Percentiles rank a stretch among this genome's conserved stretches.
Conservation (phyloP, 1,284 basidiomycete genomes). For the Marasmius sp. region DNA sequence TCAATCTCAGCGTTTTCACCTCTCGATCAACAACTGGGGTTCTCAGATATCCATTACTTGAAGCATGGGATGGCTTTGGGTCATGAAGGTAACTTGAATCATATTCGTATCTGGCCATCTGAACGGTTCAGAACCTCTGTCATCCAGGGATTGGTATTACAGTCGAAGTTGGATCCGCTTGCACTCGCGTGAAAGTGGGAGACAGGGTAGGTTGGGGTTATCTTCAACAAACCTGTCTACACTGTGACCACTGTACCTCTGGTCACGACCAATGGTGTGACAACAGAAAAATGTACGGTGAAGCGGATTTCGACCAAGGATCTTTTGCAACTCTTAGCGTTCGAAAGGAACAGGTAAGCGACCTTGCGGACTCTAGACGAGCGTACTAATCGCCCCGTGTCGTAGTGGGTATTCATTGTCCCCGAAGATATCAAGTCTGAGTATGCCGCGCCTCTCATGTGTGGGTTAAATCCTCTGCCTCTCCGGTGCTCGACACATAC, state of each 20-base stretch:
- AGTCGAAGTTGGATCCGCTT: slow-evolving; percentile 44
- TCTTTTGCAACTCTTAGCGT: slow-evolving; percentile 36
- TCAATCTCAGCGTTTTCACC: not conserved
- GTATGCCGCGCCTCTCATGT: slow-evolving; percentile 36
- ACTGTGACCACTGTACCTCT: slow-evolving; percentile 19
- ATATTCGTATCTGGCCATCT: not conserved
- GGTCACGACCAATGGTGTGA: slow-evolving; percentile 26
- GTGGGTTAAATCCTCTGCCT: slow-evolving; percentile 8
- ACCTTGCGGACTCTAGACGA: slow-evolving; percentile 1
- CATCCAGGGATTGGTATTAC: slow-evolving; percentile 41
- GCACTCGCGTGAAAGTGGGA: slow-evolving; percentile 47
- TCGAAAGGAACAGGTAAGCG: slow-evolving; percentile 32
- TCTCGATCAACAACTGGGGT: not conserved
- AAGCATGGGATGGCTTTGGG: slow-evolving; percentile 30
- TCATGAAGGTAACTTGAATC: slow-evolving; percentile 48
- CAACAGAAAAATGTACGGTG: slow-evolving; percentile 16
- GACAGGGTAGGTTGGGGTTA: slow-evolving; percentile 28
- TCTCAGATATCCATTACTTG: slow-evolving; percentile 38
- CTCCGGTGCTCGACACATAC: too few relatives aligned
- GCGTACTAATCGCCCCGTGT: slow-evolving; percentile 2
- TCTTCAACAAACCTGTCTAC: slow-evolving; percentile 20
- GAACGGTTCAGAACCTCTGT: not conserved
- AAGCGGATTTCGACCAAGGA: slow-evolving; percentile 26
- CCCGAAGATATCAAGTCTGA: slow-evolving; percentile 30
- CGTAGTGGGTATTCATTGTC: slow-evolving; percentile 29